These are phyloP conservation scores for Quercus glauca DNA, from an alignment of 306 rosid species.

Conservation along the genomic window DNA sequence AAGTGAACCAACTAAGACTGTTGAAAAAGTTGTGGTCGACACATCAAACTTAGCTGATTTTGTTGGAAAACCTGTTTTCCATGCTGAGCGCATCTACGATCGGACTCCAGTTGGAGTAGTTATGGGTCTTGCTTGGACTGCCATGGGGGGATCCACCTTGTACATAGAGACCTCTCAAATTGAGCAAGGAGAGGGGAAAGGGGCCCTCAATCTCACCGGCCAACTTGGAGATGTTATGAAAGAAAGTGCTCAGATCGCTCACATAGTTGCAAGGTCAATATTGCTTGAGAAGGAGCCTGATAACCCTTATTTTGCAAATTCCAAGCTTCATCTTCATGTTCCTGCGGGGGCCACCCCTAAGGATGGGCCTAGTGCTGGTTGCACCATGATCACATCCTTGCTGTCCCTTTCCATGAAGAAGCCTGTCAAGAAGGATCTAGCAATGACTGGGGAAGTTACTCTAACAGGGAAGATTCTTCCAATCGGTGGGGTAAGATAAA, in stretches of 20 bases:
- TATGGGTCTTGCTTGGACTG: slow-evolving; percentile 99
- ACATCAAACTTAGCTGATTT: slow-evolving; percentile 56
- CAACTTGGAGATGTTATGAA: slow-evolving; percentile 99
- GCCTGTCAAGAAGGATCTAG: slow-evolving; percentile 85
- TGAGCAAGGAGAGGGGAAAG: slow-evolving; percentile 93
- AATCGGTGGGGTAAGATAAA: slow-evolving; percentile 89
- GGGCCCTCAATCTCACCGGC: slow-evolving; percentile 75
- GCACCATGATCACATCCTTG: slow-evolving; percentile 96
- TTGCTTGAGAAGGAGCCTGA: slow-evolving; percentile 58
- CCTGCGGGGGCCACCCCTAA: slow-evolving; percentile 98
- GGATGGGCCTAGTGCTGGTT: slow-evolving; percentile 99
- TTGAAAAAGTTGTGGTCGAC: slow-evolving; percentile 60
- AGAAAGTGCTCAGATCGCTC: slow-evolving; percentile 98
- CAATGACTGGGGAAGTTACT: slow-evolving; percentile 99
- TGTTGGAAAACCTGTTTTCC: slow-evolving; percentile 99
- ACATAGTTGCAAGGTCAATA: slow-evolving; percentile 77
- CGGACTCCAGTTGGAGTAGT: slow-evolving; percentile 92
- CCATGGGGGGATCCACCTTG: slow-evolving; percentile 98
- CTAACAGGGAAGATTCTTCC: slow-evolving; percentile 97
- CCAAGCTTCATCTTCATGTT: slow-evolving; percentile 94
- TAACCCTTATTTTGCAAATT: slow-evolving; percentile 65
- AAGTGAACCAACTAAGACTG: slow-evolving; percentile 29
- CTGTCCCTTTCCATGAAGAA: slow-evolving; percentile 86
- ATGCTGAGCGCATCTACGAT: slow-evolving; percentile 85
- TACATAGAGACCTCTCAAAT: slow-evolving; percentile 81